Evolutionary conservation across 495 filamentous ascomycete species (phyloP).

Genomic region (Aspergillus panamensis): DNA sequence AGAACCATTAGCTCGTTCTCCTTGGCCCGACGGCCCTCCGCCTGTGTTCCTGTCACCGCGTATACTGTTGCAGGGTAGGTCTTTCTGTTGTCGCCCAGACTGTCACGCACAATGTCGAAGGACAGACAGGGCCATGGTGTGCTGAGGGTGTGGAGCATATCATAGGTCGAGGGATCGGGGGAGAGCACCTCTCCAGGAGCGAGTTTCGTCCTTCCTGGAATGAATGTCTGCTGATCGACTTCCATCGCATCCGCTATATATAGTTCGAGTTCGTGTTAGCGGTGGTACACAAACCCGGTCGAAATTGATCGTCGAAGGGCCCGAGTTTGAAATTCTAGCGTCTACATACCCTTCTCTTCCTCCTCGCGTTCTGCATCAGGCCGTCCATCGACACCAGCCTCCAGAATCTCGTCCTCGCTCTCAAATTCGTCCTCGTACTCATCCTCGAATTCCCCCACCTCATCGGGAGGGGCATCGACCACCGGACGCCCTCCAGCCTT

Average conservation of each 20-base stretch:
- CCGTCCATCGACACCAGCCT: conserved; percentile 88
- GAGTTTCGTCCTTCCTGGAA: conserved; percentile 83
- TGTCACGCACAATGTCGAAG: conserved; percentile 86
- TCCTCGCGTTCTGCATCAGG: conserved; percentile 91
- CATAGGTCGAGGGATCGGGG: conserved; percentile 86
- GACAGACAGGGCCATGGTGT: conserved; percentile 95
- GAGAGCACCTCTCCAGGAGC: conserved; percentile 84
- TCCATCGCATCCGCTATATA: conserved; percentile 78
- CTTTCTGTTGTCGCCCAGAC: conserved; percentile 84
- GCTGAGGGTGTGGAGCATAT: conserved; percentile 91
- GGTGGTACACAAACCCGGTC: background rate
- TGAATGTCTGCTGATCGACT: conserved; percentile 86
- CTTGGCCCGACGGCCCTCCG: conserved; percentile 64
- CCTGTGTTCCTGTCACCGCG: conserved; percentile 90
- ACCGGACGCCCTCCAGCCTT: conserved; percentile 67
- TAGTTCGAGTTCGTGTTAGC: conserved; percentile 3
- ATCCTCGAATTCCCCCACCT: conserved; percentile 22
- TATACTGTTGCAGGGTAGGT: conserved; percentile 92
- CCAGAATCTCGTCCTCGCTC: conserved; percentile 87
- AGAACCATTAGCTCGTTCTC: conserved; percentile 94
- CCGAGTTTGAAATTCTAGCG: background rate
- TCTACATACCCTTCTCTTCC: conserved; percentile 63
- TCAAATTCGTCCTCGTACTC: conserved; percentile 23
- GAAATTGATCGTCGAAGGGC: background rate
- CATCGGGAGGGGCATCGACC: conserved; percentile 31